A percentile compares a stretch with the other conserved stretches of the same genome.
Conservation (phyloP, 352 stramenopile genomes). For the Pythium phragmitis region DNA sequence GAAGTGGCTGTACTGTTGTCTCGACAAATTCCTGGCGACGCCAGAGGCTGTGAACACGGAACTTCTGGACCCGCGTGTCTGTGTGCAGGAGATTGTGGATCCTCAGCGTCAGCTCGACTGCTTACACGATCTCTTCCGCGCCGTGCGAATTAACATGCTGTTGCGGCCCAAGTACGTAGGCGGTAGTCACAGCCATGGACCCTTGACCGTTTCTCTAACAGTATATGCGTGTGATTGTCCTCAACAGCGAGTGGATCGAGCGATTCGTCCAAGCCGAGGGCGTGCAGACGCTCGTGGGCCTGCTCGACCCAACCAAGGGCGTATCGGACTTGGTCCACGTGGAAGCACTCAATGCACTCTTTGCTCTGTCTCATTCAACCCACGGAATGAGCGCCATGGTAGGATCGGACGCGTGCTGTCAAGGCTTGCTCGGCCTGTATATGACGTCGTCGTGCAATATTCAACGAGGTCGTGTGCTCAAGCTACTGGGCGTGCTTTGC, state of each 20-base stretch:
- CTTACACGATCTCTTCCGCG: conserved; percentile 51
- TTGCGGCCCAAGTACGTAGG: conserved; percentile 42
- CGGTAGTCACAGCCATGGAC: neutral
- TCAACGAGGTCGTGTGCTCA: conserved; percentile 35
- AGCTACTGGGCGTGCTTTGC: conserved; percentile 36
- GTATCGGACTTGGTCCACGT: conserved; percentile 27
- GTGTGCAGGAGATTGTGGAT: conserved; percentile 44
- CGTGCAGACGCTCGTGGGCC: conserved; percentile 35
- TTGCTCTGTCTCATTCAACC: conserved; percentile 42
- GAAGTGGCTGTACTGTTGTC: conserved; percentile 74
- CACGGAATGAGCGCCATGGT: conserved; percentile 34
- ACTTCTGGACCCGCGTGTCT: conserved; percentile 51
- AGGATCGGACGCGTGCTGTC: conserved; percentile 33
- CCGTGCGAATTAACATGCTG: conserved; percentile 64
- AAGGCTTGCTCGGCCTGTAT: conserved; percentile 27
- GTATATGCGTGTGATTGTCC: conserved; percentile 19
- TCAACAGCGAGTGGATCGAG: conserved; percentile 47
- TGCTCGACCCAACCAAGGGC: conserved; percentile 34
- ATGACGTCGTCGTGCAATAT: neutral
- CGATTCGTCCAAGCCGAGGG: conserved; percentile 51
- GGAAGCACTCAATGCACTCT: conserved; percentile 52
- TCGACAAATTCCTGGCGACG: conserved; percentile 45
- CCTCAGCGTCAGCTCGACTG: conserved; percentile 36
- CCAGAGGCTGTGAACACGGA: conserved; percentile 35
- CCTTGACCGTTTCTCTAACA: neutral